Conservation (phyloP, 2,329 filamentous ascomycete genomes). For the Fusarium paranaense region DNA sequence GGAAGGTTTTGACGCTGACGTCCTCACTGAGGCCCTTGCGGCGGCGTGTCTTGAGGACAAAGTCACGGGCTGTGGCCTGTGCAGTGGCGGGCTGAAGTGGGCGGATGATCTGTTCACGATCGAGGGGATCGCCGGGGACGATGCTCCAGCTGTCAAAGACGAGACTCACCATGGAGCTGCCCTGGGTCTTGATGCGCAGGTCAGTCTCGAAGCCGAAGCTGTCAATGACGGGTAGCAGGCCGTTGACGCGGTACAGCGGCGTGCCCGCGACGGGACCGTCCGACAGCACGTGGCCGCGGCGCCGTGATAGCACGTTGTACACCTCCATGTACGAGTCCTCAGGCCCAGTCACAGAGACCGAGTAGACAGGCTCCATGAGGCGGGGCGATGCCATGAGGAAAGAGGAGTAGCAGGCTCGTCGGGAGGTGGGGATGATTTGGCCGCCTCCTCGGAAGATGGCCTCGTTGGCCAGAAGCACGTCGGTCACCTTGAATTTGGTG, state of each 20-base stretch:
- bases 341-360: slow-evolving; percentile 91
- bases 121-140: slow-evolving; percentile 94
- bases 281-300: slow-evolving; percentile 92
- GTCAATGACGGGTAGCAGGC: slow-evolving; percentile 94
- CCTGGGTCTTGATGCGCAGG: slow-evolving; percentile 94
- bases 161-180: slow-evolving; percentile 87
- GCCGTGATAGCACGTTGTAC: slow-evolving; percentile 90
- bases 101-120: slow-evolving; percentile 83
- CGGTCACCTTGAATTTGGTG: slow-evolving; percentile 96
- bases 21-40: slow-evolving; percentile 96
- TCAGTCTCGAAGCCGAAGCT: slow-evolving; percentile 99
- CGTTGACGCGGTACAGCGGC: slow-evolving; percentile 90
- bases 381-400: slow-evolving; percentile 97
- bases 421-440: slow-evolving; percentile 95
- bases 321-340: slow-evolving; percentile 88
- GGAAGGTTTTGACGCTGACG: slow-evolving; percentile 93
- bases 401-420: slow-evolving; percentile 92
- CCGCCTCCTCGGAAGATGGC: slow-evolving; percentile 95
- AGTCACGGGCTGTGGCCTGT: slow-evolving; percentile 92
- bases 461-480: slow-evolving; percentile 86
- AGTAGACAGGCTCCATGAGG: slow-evolving; percentile 96
- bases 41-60: slow-evolving; percentile 93
- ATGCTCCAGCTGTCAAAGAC: slow-evolving; percentile 98
- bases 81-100: slow-evolving; percentile 89
- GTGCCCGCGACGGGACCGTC: slow-evolving; percentile 95